phyloP scores from a whole-genome alignment of 2,329 filamentous ascomycete genomes.

The Metarhizium brunneum region DNA sequence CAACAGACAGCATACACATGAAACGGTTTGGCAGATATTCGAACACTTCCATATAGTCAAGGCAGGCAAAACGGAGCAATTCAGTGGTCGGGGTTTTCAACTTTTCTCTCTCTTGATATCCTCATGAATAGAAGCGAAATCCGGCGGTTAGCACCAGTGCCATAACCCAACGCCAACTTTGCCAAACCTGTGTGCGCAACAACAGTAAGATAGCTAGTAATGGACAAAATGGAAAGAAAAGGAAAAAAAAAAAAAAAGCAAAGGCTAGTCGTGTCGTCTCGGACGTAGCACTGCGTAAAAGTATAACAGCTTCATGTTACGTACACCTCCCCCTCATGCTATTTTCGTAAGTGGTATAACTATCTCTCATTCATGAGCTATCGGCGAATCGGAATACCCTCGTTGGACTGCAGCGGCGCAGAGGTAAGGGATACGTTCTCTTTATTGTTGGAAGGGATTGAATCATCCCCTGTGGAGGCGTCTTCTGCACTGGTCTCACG shows the following conservation, averaged over 20 bases:
- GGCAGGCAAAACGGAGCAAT: background rate
- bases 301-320: background rate
- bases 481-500: slow-evolving; percentile 63
- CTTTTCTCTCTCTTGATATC: background rate
- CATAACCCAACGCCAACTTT: slow-evolving; percentile 7
- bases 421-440: slow-evolving; percentile 26
- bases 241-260: background rate
- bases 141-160: slow-evolving; percentile 2
- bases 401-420: slow-evolving; percentile 14
- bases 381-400: slow-evolving; percentile 55
- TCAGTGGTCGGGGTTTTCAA: background rate
- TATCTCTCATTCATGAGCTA: slow-evolving; percentile 21
- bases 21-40: background rate
- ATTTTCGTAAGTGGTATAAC: background rate
- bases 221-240: background rate
- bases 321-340: background rate
- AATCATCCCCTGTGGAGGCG: slow-evolving; percentile 20
- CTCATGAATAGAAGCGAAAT: background rate
- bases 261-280: slow-evolving; percentile 1
- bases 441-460: slow-evolving; percentile 20
- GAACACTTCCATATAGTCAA: background rate
- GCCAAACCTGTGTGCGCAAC: background rate
- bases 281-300: background rate
- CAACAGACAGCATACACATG: background rate
- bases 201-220: background rate